Evolutionary conservation across 2,329 filamentous ascomycete genomes (phyloP).

Genomic region (Salinomyces thailandicus): DNA sequence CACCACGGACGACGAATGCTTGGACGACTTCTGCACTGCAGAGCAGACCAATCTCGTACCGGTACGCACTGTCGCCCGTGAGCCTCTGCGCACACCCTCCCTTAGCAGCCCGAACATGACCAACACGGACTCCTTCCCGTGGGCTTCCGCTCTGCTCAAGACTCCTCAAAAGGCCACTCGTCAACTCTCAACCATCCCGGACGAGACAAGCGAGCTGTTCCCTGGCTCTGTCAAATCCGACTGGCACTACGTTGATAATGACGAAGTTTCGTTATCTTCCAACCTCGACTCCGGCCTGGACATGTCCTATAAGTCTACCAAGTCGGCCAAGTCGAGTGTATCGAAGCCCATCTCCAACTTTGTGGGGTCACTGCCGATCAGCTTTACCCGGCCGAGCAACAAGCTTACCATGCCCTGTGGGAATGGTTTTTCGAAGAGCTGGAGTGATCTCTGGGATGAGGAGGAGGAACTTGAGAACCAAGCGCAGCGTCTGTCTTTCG

Average conservation of each 20-base stretch:
- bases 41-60: slow-evolving; percentile 62
- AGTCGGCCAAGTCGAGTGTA: slow-evolving; percentile 30
- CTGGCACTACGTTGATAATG: slow-evolving; percentile 64
- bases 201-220: slow-evolving; percentile 77
- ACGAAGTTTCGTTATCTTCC: slow-evolving; percentile 74
- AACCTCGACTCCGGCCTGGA: slow-evolving; percentile 74
- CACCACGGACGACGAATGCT: slow-evolving; percentile 80
- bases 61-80: slow-evolving; percentile 68
- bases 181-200: slow-evolving; percentile 76
- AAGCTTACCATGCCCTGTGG: slow-evolving; percentile 39
- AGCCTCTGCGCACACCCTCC: slow-evolving; percentile 90
- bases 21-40: slow-evolving; percentile 87
- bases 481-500: slow-evolving; percentile 38
- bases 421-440: slow-evolving; percentile 79
- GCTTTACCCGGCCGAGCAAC: slow-evolving; percentile 44
- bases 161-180: slow-evolving; percentile 60
- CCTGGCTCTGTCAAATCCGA: slow-evolving; percentile 59
- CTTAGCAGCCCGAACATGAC: slow-evolving; percentile 74
- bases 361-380: slow-evolving; percentile 59
- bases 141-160: slow-evolving; percentile 80
- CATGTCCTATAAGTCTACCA: slow-evolving; percentile 65
- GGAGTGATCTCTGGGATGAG: slow-evolving; percentile 97
- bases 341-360: slow-evolving; percentile 61
- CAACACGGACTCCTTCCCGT: slow-evolving; percentile 68
- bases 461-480: slow-evolving; percentile 65